Percentiles rank a stretch among this genome's conserved stretches.
These are phyloP conservation scores for Carex littledalei DNA, from an alignment of 176 grass and related monocot species.

Conservation along the genomic window DNA sequence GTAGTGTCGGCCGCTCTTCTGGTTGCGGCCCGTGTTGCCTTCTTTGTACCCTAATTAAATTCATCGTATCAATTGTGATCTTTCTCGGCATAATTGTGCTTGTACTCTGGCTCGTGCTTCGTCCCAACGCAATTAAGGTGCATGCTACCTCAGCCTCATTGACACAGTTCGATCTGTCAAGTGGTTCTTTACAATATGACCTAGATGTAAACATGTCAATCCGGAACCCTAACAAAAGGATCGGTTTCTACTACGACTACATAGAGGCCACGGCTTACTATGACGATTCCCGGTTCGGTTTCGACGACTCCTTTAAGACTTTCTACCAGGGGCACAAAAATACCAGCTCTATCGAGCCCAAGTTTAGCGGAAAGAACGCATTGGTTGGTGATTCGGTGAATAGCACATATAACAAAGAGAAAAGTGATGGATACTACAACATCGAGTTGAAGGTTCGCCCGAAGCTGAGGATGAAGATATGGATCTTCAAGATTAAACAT, in stretches of 20 bases:
- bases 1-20: not conserved
- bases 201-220: conserved; percentile 49
- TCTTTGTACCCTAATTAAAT: conserved; percentile 36
- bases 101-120: conserved; percentile 55
- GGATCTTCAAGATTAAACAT: conserved; percentile 30
- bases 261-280: conserved; percentile 40
- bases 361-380: conserved; percentile 9
- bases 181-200: conserved; percentile 34
- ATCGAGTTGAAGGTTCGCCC: conserved; percentile 48
- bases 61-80: conserved; percentile 20
- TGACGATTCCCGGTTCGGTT: conserved; percentile 44
- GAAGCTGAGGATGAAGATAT: conserved; percentile 43
- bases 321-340: conserved; percentile 55
- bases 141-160: conserved; percentile 39
- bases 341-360: conserved; percentile 26
- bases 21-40: conserved; percentile 10
- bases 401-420: conserved; percentile 52
- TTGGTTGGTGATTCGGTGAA: conserved; percentile 8
- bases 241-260: conserved; percentile 43
- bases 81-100: conserved; percentile 23
- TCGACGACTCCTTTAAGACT: conserved; percentile 7
- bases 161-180: conserved; percentile 43
- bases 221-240: conserved; percentile 45
- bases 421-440: conserved; percentile 44
- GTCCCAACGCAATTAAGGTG: conserved; percentile 36